Evolutionary conservation across 2,329 filamentous ascomycete species (phyloP).

Genomic region (Alternaria triticina): DNA sequence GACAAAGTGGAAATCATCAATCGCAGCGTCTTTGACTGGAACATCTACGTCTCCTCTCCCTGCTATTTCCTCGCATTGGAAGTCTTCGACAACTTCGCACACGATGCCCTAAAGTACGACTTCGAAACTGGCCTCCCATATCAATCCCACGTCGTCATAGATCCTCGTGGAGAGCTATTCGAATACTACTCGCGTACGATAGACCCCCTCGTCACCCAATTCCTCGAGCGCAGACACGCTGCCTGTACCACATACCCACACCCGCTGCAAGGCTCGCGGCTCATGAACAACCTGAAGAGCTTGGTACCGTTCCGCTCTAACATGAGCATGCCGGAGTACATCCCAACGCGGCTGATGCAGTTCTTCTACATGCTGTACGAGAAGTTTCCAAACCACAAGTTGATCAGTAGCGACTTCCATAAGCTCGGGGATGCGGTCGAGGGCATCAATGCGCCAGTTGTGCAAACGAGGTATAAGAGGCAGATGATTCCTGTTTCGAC

Average conservation of each 20-base stretch:
- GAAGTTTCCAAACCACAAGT: constrained; percentile 87
- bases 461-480: constrained; percentile 90
- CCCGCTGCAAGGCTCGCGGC: constrained; percentile 61
- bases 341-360: constrained; percentile 92
- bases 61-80: constrained; percentile 99
- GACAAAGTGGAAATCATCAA: constrained; percentile 95
- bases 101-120: constrained; percentile 93
- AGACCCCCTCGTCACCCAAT: constrained; percentile 82
- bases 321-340: constrained; percentile 85
- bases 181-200: constrained; percentile 86
- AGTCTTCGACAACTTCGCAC: constrained; percentile 98
- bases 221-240: constrained; percentile 81
- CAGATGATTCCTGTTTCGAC: constrained; percentile 89
- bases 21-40: constrained; percentile 93
- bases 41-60: constrained; percentile 82
- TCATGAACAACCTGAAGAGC: constrained; percentile 67
- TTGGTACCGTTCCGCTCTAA: constrained; percentile 75
- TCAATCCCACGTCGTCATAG: constrained; percentile 88
- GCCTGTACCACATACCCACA: constrained; percentile 69
- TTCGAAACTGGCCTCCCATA: constrained; percentile 78
- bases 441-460: constrained; percentile 90
- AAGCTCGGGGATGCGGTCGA: constrained; percentile 80
- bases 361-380: constrained; percentile 91
- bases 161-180: constrained; percentile 85
- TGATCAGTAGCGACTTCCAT: constrained; percentile 91